Evolutionary conservation across 371 early-diverging fungal species (phyloP).

Genomic region (Mortierella sp.): DNA sequence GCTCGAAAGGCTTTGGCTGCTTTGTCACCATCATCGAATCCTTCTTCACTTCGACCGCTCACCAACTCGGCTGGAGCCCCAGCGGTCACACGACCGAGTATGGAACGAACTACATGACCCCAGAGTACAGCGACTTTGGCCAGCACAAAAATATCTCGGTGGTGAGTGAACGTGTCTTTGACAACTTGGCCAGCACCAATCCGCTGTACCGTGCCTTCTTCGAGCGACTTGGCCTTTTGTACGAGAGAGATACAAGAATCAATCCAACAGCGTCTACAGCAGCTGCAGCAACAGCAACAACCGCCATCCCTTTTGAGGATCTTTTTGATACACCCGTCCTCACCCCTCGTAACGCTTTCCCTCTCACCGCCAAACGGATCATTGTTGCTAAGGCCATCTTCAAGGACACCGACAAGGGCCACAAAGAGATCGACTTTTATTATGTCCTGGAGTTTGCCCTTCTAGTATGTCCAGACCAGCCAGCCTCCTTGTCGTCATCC

Average conservation of each 20-base stretch:
- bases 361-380: not conserved
- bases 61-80: not conserved
- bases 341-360: not conserved
- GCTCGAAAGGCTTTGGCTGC: not conserved
- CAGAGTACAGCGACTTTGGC: not conserved
- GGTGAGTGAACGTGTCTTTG: not conserved
- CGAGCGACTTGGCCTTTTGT: too few relatives aligned
- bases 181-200: not conserved
- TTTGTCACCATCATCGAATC: not conserved
- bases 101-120: not conserved
- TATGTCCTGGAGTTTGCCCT: not conserved
- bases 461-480: not conserved
- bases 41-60: not conserved
- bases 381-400: not conserved
- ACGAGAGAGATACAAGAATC: too few relatives aligned
- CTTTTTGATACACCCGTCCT: too few relatives aligned
- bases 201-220: too few relatives aligned
- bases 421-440: not conserved
- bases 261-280: too few relatives aligned
- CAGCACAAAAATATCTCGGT: not conserved
- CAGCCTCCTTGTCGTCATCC: not conserved
- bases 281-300: too few relatives aligned
- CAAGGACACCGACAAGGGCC: not conserved
- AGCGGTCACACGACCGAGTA: not conserved
- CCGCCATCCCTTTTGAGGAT: too few relatives aligned